A percentile compares a stretch with the other conserved stretches of the same genome.
phyloP scores from a whole-genome alignment of 2,329 filamentous ascomycete species.

The Cercospora canescens region DNA sequence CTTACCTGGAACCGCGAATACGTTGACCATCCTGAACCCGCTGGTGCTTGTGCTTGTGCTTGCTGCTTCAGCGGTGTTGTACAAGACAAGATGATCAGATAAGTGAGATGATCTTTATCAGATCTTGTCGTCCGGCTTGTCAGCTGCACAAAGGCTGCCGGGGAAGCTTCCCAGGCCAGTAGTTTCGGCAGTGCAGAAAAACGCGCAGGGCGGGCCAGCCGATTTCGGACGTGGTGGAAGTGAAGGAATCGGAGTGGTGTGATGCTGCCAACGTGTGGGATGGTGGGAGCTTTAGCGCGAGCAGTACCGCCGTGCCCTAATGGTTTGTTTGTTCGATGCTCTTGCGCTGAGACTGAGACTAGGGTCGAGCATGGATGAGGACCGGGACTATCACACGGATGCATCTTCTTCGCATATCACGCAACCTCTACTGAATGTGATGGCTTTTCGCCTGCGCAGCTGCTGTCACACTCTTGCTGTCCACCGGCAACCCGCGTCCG shows the following conservation, averaged over 20 bases:
- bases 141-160: neutral
- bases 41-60: conserved; percentile 4
- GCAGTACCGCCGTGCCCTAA: neutral
- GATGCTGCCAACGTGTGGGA: neutral
- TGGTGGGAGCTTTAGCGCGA: neutral
- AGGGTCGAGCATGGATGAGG: neutral
- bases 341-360: neutral
- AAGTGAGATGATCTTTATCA: conserved; percentile 5
- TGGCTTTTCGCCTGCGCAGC: neutral
- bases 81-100: conserved; percentile 19
- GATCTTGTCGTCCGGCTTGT: neutral
- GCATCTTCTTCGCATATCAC: neutral
- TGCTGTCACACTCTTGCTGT: neutral
- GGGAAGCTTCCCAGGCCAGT: neutral
- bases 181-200: neutral
- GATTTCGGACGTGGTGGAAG: conserved; percentile 10
- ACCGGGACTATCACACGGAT: neutral
- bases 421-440: neutral
- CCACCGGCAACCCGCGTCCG: neutral
- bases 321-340: neutral
- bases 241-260: neutral
- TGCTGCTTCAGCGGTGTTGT: neutral
- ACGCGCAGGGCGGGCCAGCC: neutral
- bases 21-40: conserved; percentile 59
- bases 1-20: conserved; percentile 69